Base-by-base conservation (phyloP, 306 rosid species). In the Medicago arabica region DNA sequence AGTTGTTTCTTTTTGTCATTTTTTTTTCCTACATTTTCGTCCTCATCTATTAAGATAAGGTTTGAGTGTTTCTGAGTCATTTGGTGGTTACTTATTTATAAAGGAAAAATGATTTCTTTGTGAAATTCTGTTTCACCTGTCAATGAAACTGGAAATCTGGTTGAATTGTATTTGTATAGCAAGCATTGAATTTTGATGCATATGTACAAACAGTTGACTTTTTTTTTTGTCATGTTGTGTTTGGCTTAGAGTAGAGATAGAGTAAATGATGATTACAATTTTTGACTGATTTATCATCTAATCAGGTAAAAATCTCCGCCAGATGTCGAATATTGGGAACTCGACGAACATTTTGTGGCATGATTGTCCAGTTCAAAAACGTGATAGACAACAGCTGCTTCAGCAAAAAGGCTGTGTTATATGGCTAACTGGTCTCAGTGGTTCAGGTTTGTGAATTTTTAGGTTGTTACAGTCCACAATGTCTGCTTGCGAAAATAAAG, bases 361-460 rank as follows among this genome's bases (percentile, higher is more conserved):
- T 82, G 89, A 85, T 67, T 72, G 92, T 70, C 82, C 93, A 9
- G 79, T 95, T 74, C 96, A 85, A 82, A 95, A 89, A 72, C 83
- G 13, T 51, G 97, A 95, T 71, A 89, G 97, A 81, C 89, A 95
- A 84, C 75, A 78, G 65, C 84, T 95, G 43, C 96, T 90, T 80
- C 85, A 87, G 88, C 99, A 95, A 76, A 95, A 81, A 75, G 99
- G 99, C 58, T 95, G 99, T 82, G 99, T 89, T 83, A 83, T 95
- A 78, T 95, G 99, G 99, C 83, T 95, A 69, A 95, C 99, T 36
- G 99, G 99, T 76, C 97, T 95, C 72, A 92, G 99, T 79, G 99
- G 99, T 78, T 95, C 99, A 90, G 99, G 97, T 95, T 87, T 77
- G 96, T 82, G 64, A 41, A 66, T 59, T 65, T 66, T 65, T 50